phyloP scores from a whole-genome alignment of 2,329 filamentous ascomycete species.

The Pyrenochaeta sp. region DNA sequence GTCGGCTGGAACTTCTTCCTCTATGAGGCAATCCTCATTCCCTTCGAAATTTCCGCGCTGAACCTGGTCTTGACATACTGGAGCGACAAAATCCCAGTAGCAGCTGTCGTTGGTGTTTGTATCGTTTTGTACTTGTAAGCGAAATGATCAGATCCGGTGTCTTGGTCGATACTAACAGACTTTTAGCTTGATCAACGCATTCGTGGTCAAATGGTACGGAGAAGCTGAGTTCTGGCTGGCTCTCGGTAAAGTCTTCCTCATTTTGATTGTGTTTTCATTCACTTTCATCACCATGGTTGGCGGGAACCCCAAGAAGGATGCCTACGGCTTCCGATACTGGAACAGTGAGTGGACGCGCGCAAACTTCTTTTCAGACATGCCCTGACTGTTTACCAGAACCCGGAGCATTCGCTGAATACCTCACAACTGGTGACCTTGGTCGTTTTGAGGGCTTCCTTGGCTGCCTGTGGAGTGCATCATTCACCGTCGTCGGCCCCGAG shows the following conservation, averaged over 20 bases:
- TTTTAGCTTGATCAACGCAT: conserved; percentile 41
- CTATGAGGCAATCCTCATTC: conserved; percentile 58
- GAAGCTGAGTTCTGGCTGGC: conserved; percentile 52
- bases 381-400: conserved; percentile 13
- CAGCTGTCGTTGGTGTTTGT: conserved; percentile 47
- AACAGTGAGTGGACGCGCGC: conserved; percentile 8
- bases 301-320: conserved; percentile 50
- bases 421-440: conserved; percentile 33
- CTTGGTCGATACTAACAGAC: not conserved
- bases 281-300: conserved; percentile 54
- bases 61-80: conserved; percentile 44
- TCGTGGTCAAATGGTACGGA: conserved; percentile 52
- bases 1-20: conserved; percentile 58
- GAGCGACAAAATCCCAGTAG: conserved; percentile 54
- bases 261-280: conserved; percentile 52
- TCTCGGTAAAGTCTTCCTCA: conserved; percentile 52
- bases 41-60: conserved; percentile 57
- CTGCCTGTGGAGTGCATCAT: conserved; percentile 45
- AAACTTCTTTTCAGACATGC: too few species aligned
- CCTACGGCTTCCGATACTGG: conserved; percentile 55
- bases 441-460: conserved; percentile 43
- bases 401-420: conserved; percentile 39
- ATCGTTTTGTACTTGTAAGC: conserved; percentile 50
- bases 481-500: conserved; percentile 55
- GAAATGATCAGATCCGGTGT: not conserved